These are phyloP conservation scores for Wickerhamomyces sydowiorum DNA, from an alignment of 805 yeast species.

Conservation along the genomic window DNA sequence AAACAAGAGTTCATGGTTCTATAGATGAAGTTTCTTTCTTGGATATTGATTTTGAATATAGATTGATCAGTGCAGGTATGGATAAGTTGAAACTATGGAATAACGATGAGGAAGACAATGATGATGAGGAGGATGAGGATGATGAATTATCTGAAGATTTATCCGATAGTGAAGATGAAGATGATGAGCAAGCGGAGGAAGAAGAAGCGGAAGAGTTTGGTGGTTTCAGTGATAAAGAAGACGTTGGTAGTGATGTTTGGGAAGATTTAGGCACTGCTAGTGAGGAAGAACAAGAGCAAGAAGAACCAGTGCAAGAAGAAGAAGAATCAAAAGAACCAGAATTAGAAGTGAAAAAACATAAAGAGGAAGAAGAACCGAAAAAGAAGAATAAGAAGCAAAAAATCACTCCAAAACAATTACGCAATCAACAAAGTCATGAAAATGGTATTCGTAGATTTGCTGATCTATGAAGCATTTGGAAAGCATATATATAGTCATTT, in stretches of 20 bases:
- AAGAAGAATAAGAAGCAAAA: constrained; percentile 25
- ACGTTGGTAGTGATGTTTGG: constrained; percentile 18
- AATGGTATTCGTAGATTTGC: constrained; percentile 66
- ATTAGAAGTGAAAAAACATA: constrained; percentile 12
- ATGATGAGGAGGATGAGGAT: constrained; percentile 22
- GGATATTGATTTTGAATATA: constrained; percentile 76
- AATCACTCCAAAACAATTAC: constrained; percentile 38
- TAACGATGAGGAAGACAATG: constrained; percentile 27
- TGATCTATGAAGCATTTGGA: constrained; percentile 33
- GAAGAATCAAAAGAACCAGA: constrained; percentile 4
- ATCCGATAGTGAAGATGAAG: constrained; percentile 11
- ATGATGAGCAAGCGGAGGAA: constrained; percentile 19
- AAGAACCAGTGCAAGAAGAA: constrained; percentile 4
- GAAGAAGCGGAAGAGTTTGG: constrained; percentile 6
- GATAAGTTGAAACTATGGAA: constrained; percentile 77
- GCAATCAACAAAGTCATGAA: constrained; percentile 44
- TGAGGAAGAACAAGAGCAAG: constrained; percentile 11
- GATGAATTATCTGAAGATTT: constrained; percentile 5
- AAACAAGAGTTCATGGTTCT: constrained; percentile 58
- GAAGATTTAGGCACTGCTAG: constrained; percentile 16
- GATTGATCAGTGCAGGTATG: constrained; percentile 81
- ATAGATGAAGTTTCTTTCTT: constrained; percentile 71
- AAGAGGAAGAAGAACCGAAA: constrained; percentile 9
- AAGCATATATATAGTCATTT: background rate
- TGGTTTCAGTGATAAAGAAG: constrained; percentile 6